A percentile compares a stretch with the other conserved stretches of the same genome.
phyloP scores from a whole-genome alignment of 352 stramenopile genomes.

The Albugo candida region DNA sequence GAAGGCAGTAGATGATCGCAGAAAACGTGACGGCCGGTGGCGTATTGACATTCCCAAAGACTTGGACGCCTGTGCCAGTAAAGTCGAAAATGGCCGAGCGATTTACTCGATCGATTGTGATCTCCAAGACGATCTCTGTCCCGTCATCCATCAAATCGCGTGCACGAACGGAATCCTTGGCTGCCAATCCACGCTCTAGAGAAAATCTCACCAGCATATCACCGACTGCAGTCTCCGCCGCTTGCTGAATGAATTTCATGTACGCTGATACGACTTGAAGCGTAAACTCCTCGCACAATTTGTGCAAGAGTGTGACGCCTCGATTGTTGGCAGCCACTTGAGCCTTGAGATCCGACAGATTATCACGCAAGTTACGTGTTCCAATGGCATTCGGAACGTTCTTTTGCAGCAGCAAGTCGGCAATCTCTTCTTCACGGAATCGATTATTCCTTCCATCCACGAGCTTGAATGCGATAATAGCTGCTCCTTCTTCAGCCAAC shows the following conservation, averaged over 20 bases:
- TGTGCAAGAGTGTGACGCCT: slow-evolving; percentile 88
- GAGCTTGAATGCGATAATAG: slow-evolving; percentile 99
- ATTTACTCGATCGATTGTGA: slow-evolving; percentile 86
- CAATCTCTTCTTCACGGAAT: slow-evolving; percentile 95
- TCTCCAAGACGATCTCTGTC: slow-evolving; percentile 89
- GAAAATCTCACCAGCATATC: slow-evolving; percentile 91
- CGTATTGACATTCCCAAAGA: slow-evolving; percentile 97
- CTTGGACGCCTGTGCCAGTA: slow-evolving; percentile 89
- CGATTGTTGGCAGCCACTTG: slow-evolving; percentile 97
- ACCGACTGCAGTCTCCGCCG: slow-evolving; percentile 87
- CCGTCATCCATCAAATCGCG: slow-evolving; percentile 99
- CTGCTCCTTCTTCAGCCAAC: slow-evolving; percentile 94
- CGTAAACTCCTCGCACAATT: slow-evolving; percentile 91
- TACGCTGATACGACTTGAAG: slow-evolving; percentile 91
- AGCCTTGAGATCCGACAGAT: slow-evolving; percentile 93
- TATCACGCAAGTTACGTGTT: slow-evolving; percentile 94
- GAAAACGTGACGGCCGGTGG: slow-evolving; percentile 96
- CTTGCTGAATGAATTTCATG: slow-evolving; percentile 97
- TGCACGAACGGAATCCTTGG: slow-evolving; percentile 77
- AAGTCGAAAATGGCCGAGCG: slow-evolving; percentile 95
- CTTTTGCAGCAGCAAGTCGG: slow-evolving; percentile 87
- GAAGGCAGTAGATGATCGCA: slow-evolving; percentile 97
- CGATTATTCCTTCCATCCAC: slow-evolving; percentile 82
- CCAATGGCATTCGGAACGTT: slow-evolving; percentile 76
- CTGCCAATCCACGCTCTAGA: slow-evolving; percentile 37